Evolutionary conservation across 495 filamentous ascomycete species (phyloP), one percentile per base, ranked within the genome.

Genomic region (Tuber microsphaerosporum): DNA sequence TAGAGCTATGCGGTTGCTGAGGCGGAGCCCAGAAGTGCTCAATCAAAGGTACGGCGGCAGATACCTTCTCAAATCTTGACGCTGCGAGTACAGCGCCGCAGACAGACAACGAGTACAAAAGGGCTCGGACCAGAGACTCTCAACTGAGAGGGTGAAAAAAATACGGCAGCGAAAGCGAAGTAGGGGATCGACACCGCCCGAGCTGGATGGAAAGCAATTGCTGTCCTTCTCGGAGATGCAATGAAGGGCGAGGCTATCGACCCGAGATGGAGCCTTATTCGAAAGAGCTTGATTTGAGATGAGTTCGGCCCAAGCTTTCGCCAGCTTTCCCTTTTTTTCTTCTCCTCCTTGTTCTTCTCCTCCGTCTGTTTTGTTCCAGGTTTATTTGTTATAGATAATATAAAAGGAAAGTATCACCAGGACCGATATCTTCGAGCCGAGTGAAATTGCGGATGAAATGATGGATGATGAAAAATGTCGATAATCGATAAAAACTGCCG

Each of bases 1-100:
- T 79, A 79, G 77, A 79, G 46, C 73, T 42, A 12, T 65, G 14
- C 26, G 56, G 56, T 65, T 73, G 70, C 73, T 79, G 77, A 78
- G 77, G 77, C 77, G 77, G 77, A 79, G 77, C 16, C 51, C 26
- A 31, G 26, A 65, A 61, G 10, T 31, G 26, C n/a, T 61, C 56
- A 61, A 65, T 26, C 56, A 65, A 65, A n/a, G 56, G 56, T 34
- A 65, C 56, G 3, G 56, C 34, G 56, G 56, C 14, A 65, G 56
- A 26, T 65, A 65, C 56, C 56, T 31, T 31, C 26, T 16, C 26
- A 65, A 65, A 17, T 19, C 26, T 19, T 31, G 31, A 65, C 56
- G 56, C 26, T 31, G 8, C 5, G 26, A 17, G 48, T 26, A 56
- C 56, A 34, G 6, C 56, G 56, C 56, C 56, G 56, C 56, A 65